These are phyloP conservation scores for Neoboletus subvelutipes DNA, from an alignment of 768 basidiomycete species.

Conservation along the genomic window DNA sequence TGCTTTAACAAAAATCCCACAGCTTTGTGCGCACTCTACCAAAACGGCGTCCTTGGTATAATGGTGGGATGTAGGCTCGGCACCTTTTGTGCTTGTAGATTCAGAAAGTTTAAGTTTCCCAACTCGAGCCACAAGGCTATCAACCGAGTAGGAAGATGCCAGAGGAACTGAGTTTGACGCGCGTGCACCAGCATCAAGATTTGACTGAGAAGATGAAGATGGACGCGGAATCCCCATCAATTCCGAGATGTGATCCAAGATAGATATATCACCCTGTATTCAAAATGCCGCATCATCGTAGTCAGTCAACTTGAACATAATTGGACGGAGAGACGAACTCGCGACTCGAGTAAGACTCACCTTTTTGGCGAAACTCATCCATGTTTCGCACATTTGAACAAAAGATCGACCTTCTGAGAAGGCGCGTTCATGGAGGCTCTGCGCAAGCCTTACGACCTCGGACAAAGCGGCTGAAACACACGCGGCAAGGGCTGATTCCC, in stretches of 20 bases:
- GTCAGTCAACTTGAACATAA: not conserved
- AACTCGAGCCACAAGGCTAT: constrained; percentile 18
- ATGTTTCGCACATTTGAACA: constrained; percentile 66
- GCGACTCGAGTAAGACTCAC: constrained; percentile 36
- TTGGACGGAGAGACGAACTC: not conserved
- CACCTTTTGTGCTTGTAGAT: not conserved
- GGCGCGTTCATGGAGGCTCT: constrained; percentile 33
- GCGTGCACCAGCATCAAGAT: not conserved
- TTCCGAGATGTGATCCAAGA: constrained; percentile 47
- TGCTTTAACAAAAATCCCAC: constrained; percentile 44
- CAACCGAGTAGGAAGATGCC: constrained; percentile 13
- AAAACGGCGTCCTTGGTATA: constrained; percentile 18
- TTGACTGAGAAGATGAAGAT: constrained; percentile 4
- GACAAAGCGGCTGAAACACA: constrained; percentile 45
- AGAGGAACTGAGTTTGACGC: not conserved
- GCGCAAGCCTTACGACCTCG: constrained; percentile 42
- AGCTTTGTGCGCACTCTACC: constrained; percentile 42
- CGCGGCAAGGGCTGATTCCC: constrained; percentile 27
- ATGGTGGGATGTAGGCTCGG: not conserved
- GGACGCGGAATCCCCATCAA: constrained; percentile 34
- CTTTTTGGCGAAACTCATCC: constrained; percentile 65
- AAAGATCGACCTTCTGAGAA: constrained; percentile 57
- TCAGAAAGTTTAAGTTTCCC: constrained; percentile 22
- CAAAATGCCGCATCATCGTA: not conserved
- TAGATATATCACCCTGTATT: constrained; percentile 46